A percentile compares a stretch with the other conserved stretches of the same genome.
Conservation (phyloP, 768 basidiomycete species). For the Suillus fuscotomentosus region DNA sequence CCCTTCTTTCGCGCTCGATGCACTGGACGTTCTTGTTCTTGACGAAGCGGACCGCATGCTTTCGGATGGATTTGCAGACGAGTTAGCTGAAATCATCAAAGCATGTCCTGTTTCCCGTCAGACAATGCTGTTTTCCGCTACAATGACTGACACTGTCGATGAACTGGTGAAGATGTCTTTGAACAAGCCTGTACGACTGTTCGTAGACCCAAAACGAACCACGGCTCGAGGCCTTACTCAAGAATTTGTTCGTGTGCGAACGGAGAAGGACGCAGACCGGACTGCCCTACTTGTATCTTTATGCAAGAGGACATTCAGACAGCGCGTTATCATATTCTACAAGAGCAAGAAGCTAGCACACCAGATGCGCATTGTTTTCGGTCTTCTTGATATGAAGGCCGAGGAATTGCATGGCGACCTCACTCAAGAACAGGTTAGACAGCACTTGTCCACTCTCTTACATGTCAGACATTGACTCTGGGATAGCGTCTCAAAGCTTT, state of each 20-base stretch:
- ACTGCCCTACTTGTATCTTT: conserved; percentile 75
- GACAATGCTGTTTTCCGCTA: conserved; percentile 98
- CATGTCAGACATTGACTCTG: conserved; percentile 8
- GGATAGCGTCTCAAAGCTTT: conserved; percentile 80
- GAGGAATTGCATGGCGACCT: conserved; percentile 95
- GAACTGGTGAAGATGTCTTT: conserved; percentile 91
- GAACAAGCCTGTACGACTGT: conserved; percentile 89
- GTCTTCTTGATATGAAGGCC: conserved; percentile 83
- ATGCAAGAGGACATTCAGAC: conserved; percentile 86
- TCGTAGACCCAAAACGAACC: conserved; percentile 90
- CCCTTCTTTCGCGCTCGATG: conserved; percentile 87
- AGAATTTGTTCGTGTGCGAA: conserved; percentile 91
- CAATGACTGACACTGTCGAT: conserved; percentile 97
- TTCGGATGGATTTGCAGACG: conserved; percentile 92
- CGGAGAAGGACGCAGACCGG: conserved; percentile 74
- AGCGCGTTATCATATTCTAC: conserved; percentile 87
- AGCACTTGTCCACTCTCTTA: not conserved
- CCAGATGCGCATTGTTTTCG: conserved; percentile 93
- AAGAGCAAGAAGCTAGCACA: conserved; percentile 97
- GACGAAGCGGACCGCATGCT: conserved; percentile 99
- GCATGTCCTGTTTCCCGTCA: conserved; percentile 86
- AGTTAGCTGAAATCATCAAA: conserved; percentile 90
- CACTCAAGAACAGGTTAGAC: conserved; percentile 86
- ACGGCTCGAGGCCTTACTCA: conserved; percentile 86
- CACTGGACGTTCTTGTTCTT: conserved; percentile 89